These are phyloP conservation scores for Ephemerocybe angulata DNA, from an alignment of 768 basidiomycete species.

Conservation along the genomic window DNA sequence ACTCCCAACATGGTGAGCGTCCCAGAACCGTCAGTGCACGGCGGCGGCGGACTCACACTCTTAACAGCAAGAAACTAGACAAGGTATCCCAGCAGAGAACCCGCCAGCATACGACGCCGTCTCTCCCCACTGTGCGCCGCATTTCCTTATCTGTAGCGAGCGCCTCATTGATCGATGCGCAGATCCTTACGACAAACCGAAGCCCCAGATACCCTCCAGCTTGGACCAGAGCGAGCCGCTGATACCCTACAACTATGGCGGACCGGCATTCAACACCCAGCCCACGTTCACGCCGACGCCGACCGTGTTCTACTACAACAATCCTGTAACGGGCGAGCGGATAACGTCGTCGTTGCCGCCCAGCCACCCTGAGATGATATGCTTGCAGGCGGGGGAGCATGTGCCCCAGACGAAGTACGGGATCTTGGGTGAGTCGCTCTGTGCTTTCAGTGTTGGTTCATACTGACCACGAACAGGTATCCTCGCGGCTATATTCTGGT, in stretches of 20 bases:
- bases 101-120: conserved; percentile 17
- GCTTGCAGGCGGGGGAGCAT: conserved; percentile 76
- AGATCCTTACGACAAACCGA: conserved; percentile 11
- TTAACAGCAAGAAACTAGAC: neutral
- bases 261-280: conserved; percentile 26
- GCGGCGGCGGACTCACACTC: neutral
- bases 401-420: conserved; percentile 61
- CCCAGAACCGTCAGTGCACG: neutral
- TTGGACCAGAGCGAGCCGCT: conserved; percentile 8
- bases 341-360: conserved; percentile 68
- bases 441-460: conserved; percentile 6
- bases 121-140: conserved; percentile 4
- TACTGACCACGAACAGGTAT: conserved; percentile 45
- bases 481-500: conserved; percentile 82
- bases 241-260: conserved; percentile 15
- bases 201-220: conserved; percentile 5
- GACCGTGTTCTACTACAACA: conserved; percentile 64
- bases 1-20: conserved; percentile 7
- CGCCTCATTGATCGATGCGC: no score
- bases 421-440: conserved; percentile 52
- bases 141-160: neutral
- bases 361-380: conserved; percentile 79
- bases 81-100: conserved; percentile 7
- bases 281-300: conserved; percentile 38
- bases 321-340: conserved; percentile 55